Conservation (phyloP, 495 filamentous ascomycete genomes). For the Monascus purpureus region DNA sequence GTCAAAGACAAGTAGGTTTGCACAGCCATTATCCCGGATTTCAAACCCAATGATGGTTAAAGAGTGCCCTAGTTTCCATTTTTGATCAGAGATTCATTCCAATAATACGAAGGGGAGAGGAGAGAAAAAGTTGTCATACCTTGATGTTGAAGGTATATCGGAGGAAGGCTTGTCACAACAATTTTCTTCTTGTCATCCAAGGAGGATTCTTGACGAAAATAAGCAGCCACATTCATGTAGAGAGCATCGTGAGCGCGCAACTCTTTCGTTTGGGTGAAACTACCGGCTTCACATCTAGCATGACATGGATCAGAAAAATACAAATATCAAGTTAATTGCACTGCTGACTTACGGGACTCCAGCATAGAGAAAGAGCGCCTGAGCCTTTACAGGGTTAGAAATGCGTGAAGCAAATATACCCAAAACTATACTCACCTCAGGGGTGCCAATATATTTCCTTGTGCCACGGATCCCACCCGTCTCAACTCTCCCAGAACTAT, state of each 20-base stretch:
- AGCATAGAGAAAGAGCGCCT: constrained; percentile 61
- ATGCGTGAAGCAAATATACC: not conserved
- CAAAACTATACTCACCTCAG: constrained; percentile 47
- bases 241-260: constrained; percentile 41
- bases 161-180: constrained; percentile 53
- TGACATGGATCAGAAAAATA: not conserved
- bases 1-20: constrained; percentile 77
- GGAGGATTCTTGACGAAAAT: constrained; percentile 46
- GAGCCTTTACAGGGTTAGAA: constrained; percentile 39
- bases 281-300: constrained; percentile 37
- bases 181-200: constrained; percentile 36
- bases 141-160: constrained; percentile 83
- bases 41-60: constrained; percentile 87
- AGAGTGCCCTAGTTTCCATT: constrained; percentile 53
- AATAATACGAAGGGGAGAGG: not conserved
- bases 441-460: constrained; percentile 90
- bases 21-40: constrained; percentile 43
- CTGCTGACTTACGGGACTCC: constrained; percentile 43
- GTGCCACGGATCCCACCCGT: constrained; percentile 82
- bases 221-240: constrained; percentile 52
- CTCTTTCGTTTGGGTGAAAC: constrained; percentile 25
- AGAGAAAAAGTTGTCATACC: constrained; percentile 25
- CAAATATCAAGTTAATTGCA: not conserved
- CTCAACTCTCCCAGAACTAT: constrained; percentile 55
- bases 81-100: constrained; percentile 1